Base-by-base conservation (phyloP, 805 yeast genomes). In the Kazachstania kunashirensis region DNA sequence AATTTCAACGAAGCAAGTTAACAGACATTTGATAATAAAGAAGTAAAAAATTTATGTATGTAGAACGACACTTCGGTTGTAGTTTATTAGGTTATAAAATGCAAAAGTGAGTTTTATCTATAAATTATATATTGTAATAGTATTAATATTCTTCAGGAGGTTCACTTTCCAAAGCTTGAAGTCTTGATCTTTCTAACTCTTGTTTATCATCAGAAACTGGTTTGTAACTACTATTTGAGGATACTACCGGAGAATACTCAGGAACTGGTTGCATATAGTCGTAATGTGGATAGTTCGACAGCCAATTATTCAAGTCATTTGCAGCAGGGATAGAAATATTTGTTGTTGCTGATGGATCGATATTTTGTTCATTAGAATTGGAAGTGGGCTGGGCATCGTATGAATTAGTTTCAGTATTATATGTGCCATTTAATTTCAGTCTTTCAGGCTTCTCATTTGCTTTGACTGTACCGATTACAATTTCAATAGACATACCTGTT, bases 401-500 rank as follows among this genome's bases (percentile, higher is more conserved):
- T n/a, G n/a, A n/a, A n/a, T n/a, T n/a, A n/a, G n/a, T n/a, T n/a
- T n/a, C n/a, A n/a, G n/a, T n/a, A n/a, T n/a, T n/a, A n/a, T n/a
- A n/a, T n/a, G n/a, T 26, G 6, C 17, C n/a, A 25, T n/a, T 12
- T 2, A 9, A 17, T 17, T 6, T 28, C 14, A 16, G 12, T 31
- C n/a, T 21, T 13, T 23, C 29, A 16, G 20, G 33, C 19, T 31
- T 21, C 18, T 13, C 12, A 9, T 9, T 15, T 23, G 27, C 33
- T 12, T 27, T 31, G 8, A 25, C 79, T 0, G 94, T 85, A 3
- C 96, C 96, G 19, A 86, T 69, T 16, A 84, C 67, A 2, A 85
- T 71, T 55, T 83, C 95, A 2, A 84, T 73, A 35, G 86, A 83
- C 51, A 84, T 62, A n/a, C 84, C 84, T 6, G 86, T 65, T 15